Conservation (phyloP, 2,329 filamentous ascomycete genomes). For the Pestalotiopsis sp. region DNA sequence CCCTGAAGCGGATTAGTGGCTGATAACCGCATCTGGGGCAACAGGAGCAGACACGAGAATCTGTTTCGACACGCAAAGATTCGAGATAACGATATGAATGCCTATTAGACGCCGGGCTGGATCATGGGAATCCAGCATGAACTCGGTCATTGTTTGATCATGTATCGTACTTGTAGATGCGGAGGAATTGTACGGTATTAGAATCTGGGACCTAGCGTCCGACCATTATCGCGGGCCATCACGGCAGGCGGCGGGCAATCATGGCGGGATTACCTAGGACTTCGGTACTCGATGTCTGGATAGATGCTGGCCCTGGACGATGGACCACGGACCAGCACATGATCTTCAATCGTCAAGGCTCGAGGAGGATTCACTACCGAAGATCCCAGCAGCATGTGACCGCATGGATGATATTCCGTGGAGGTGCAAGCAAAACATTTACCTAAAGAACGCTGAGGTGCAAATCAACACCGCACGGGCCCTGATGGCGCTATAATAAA, state of each 20-base stretch:
- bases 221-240: too few relatives aligned
- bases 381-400: neutral
- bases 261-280: too few relatives aligned
- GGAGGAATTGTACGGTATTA: too few relatives aligned
- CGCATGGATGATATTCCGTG: neutral
- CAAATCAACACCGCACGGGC: slow-evolving; percentile 1
- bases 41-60: neutral
- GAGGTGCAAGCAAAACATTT: neutral
- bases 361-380: neutral
- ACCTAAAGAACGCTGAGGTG: slow-evolving; percentile 2
- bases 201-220: too few relatives aligned
- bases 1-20: slow-evolving; percentile 6
- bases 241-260: too few relatives aligned
- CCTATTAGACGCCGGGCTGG: neutral
- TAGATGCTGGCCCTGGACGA: too few relatives aligned
- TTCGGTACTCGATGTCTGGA: too few relatives aligned
- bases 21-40: slow-evolving; percentile 2
- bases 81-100: slow-evolving; percentile 12
- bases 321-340: neutral
- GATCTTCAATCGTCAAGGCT: neutral
- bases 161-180: too few relatives aligned
- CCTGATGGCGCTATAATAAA: neutral
- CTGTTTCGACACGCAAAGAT: neutral
- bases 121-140: too few relatives aligned
- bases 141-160: too few relatives aligned